These are phyloP conservation scores for Tilletia indica DNA, from an alignment of 1,284 basidiomycete species.

Conservation along the genomic window DNA sequence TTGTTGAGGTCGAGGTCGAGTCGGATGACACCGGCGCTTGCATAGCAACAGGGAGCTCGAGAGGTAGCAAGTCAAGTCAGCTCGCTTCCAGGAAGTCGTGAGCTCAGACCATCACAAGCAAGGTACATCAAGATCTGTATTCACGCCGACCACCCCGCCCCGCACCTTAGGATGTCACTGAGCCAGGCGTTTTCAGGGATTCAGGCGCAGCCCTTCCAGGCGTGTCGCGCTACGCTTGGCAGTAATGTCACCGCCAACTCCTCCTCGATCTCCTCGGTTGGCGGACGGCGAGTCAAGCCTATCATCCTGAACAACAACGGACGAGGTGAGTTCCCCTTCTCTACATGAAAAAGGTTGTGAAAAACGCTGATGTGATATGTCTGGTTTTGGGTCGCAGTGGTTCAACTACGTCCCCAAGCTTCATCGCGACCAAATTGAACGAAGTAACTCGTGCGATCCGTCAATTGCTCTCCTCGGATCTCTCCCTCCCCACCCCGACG, in stretches of 20 bases:
- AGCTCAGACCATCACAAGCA: not conserved
- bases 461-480: not conserved
- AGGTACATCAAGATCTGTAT: too few relatives aligned
- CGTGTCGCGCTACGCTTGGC: not conserved
- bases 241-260: not conserved
- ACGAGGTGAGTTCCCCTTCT: not conserved
- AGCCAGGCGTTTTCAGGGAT: not conserved
- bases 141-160: not conserved
- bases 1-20: too few relatives aligned
- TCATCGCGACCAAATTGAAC: not conserved
- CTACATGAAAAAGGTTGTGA: not conserved
- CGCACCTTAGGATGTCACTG: not conserved
- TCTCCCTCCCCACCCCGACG: not conserved
- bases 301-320: not conserved
- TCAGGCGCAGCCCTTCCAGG: slow-evolving; percentile 9
- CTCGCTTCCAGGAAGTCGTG: not conserved
- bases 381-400: not conserved
- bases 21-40: too few relatives aligned
- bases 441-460: not conserved
- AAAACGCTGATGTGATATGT: not conserved
- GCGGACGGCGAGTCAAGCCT: not conserved
- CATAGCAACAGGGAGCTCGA: too few relatives aligned
- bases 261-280: not conserved
- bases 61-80: too few relatives aligned
- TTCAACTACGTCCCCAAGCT: not conserved